phyloP scores from a whole-genome alignment of 2,329 filamentous ascomycete species.

The Pyrenochaeta sp. region DNA sequence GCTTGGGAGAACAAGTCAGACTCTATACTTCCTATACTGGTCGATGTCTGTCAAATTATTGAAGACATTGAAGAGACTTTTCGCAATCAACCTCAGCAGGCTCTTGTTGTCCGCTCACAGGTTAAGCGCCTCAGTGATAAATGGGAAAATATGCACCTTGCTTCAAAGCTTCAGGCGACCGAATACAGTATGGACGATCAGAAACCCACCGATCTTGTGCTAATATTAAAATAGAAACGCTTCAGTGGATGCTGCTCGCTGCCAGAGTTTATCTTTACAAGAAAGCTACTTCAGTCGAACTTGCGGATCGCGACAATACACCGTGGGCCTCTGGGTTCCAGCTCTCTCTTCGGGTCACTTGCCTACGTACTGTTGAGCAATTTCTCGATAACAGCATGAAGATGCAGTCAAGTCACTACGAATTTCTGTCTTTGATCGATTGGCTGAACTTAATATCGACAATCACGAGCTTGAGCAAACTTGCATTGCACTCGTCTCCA shows the following conservation, averaged over 20 bases:
- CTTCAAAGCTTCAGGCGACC: conserved; percentile 36
- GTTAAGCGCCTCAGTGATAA: conserved; percentile 43
- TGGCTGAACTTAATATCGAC: conserved; percentile 42
- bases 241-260: conserved; percentile 43
- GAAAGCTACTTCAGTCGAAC: conserved; percentile 33
- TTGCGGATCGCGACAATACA: conserved; percentile 36
- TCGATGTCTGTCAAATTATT: conserved; percentile 44
- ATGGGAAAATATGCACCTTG: conserved; percentile 40
- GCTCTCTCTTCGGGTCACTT: conserved; percentile 42
- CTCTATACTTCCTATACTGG: conserved; percentile 35
- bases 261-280: conserved; percentile 40
- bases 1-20: conserved; percentile 42
- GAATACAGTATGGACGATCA: conserved; percentile 36
- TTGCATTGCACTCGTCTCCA: conserved; percentile 36
- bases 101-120: conserved; percentile 39
- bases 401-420: conserved; percentile 33
- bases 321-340: conserved; percentile 45
- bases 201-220: background rate
- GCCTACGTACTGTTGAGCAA: conserved; percentile 41
- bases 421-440: conserved; percentile 40
- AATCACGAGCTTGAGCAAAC: conserved; percentile 38
- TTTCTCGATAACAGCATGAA: conserved; percentile 43
- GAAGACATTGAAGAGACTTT: conserved; percentile 48
- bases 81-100: conserved; percentile 32
- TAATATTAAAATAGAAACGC: conserved; percentile 31